Evolutionary conservation across 31 red algal genomes (phyloP).

Genomic region (Endocladia muricata): DNA sequence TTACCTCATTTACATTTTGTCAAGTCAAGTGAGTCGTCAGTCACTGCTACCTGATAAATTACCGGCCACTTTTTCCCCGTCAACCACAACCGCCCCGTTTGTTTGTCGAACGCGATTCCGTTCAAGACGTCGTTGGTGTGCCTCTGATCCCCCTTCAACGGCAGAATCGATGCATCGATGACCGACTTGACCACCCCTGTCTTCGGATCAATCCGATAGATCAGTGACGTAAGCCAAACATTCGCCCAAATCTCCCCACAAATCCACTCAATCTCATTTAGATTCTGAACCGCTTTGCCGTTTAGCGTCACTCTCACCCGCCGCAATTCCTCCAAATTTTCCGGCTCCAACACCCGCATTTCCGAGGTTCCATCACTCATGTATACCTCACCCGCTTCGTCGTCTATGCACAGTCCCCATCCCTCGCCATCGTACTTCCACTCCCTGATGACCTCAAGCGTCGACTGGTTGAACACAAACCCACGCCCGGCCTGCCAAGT

Average conservation of each 20-base stretch:
- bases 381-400: conserved; percentile 50
- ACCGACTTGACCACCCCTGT: conserved; percentile 54
- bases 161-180: conserved; percentile 35
- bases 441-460: conserved; percentile 34
- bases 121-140: conserved; percentile 47
- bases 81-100: conserved; percentile 54
- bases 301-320: conserved; percentile 37
- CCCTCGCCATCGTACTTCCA: conserved; percentile 77
- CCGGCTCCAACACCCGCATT: conserved; percentile 52
- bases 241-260: conserved; percentile 79
- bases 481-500: conserved; percentile 55
- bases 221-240: conserved; percentile 51
- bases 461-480: conserved; percentile 55
- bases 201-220: conserved; percentile 60
- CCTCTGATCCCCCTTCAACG: neutral
- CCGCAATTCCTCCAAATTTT: conserved; percentile 30
- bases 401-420: conserved; percentile 73
- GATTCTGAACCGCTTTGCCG: conserved; percentile 18
- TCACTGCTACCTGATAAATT: conserved; percentile 59
- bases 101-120: conserved; percentile 69
- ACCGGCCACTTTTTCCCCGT: conserved; percentile 71
- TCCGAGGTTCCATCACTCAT: conserved; percentile 72
- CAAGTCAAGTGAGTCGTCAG: conserved; percentile 48
- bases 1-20: conserved; percentile 29
- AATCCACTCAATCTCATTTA: conserved; percentile 78